Conservation (phyloP, 1,139 yeast species). For the Diutina mesorugosa region DNA sequence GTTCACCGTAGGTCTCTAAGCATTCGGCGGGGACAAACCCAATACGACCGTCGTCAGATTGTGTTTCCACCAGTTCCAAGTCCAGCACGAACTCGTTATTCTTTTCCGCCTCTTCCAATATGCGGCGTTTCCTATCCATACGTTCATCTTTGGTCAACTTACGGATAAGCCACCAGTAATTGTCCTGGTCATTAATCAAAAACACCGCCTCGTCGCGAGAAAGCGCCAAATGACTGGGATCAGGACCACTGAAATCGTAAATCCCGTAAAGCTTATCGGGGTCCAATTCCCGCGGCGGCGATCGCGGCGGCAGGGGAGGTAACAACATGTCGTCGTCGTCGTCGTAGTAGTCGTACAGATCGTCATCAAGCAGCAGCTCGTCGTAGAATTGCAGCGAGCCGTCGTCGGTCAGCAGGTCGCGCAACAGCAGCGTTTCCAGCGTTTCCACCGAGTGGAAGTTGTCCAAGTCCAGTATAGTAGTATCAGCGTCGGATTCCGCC, state of each 20-base stretch:
- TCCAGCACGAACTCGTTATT: conserved; percentile 9
- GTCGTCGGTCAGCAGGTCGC: conserved; percentile 2
- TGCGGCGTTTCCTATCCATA: conserved; percentile 5
- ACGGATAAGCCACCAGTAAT: conserved; percentile 93
- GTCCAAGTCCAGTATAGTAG: not conserved
- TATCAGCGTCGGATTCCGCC: not conserved
- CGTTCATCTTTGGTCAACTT: conserved; percentile 36
- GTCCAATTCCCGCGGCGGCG: conserved; percentile 74
- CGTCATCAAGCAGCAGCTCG: conserved; percentile 3
- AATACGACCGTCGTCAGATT: conserved; percentile 43
- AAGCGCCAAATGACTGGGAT: conserved; percentile 82
- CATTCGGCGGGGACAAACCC: conserved; percentile 98
- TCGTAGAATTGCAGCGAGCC: conserved; percentile 1
- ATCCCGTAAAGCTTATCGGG: conserved; percentile 79
- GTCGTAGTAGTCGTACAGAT: conserved; percentile 6
- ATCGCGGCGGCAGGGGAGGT: conserved; percentile 58
- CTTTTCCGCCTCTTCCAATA: conserved; percentile 4
- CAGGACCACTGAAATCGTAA: conserved; percentile 83
- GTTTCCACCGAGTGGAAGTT: not conserved
- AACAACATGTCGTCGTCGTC: conserved; percentile 15
- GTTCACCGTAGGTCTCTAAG: conserved; percentile 80
- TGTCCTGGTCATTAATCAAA: conserved; percentile 75
- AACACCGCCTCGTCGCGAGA: conserved; percentile 73
- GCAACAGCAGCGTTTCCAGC: not conserved
- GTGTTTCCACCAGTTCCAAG: conserved; percentile 12